A percentile compares a stretch with the other conserved stretches of the same genome.
These are phyloP conservation scores for Lunularia cruciata DNA, from an alignment of 225 moss, liverwort and hornwort genomes.

Conservation along the genomic window DNA sequence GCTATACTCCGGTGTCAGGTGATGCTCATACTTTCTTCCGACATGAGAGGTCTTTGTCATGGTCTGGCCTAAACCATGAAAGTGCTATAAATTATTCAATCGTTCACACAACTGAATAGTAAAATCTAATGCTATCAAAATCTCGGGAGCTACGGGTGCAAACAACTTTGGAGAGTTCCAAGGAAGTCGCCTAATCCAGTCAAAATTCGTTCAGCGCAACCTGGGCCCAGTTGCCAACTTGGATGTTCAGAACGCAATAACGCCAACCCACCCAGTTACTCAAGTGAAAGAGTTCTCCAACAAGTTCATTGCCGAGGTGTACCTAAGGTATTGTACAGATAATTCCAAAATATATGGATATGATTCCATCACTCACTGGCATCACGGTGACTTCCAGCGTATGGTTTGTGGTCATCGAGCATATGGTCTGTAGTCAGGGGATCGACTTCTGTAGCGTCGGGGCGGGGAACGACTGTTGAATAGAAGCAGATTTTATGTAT, in stretches of 20 bases:
- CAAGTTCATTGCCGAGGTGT: background rate
- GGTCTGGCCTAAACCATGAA: background rate
- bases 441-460: slow-evolving; percentile 83
- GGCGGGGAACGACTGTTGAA: slow-evolving; percentile 66
- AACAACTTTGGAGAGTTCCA: background rate
- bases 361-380: background rate
- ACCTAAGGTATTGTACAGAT: slow-evolving; percentile 4
- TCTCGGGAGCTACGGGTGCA: background rate
- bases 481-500: background rate
- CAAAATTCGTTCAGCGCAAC: slow-evolving; percentile 3
- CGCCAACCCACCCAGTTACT: background rate
- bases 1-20: too few relatives aligned
- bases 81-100: background rate
- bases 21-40: too few relatives aligned
- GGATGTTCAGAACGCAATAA: background rate
- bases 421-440: slow-evolving; percentile 97
- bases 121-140: background rate
- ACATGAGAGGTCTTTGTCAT: too few relatives aligned
- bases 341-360: background rate
- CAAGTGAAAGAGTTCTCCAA: background rate
- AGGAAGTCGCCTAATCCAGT: background rate
- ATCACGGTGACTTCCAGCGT: slow-evolving; percentile 73
- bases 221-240: background rate
- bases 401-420: slow-evolving; percentile 93
- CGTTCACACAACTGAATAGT: background rate